Base-by-base conservation (phyloP, 306 rosid genomes). In the Fragaria vesca region DNA sequence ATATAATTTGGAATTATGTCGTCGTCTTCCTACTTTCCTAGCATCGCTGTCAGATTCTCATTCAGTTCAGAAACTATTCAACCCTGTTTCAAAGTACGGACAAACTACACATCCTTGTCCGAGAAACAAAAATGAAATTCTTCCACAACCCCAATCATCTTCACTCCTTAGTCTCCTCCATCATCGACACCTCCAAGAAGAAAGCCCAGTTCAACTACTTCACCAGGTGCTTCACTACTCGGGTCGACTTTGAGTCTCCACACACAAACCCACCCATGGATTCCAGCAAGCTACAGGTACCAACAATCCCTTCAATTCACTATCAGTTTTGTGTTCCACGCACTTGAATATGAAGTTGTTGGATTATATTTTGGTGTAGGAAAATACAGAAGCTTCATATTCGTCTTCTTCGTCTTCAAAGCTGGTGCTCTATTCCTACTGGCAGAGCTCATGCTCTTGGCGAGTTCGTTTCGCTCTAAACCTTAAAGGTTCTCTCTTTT, bases 391-490 rank as follows among this genome's bases (percentile, higher is more conserved):
- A 51, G 21, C 40, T 34, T 50, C 43, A 17, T 30, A 77, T 3
- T 63, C 78, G 8, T 42, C 45, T 42, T 42, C 45, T 42, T 42
- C 45, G 6, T 38, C 42, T 38, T 38, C 42, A 60, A 76, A 79
- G 40, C 69, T 76, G 28, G 66, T 81, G 50, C 80, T 85, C 61
- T 85, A 88, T 54, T 83, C 87, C 84, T 83, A 42, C 79, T 85
- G 83, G 79, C 76, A 81, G 46, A 88, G 91, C 81, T 88, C 89
- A 4, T 88, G 89, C 75, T 76, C 84, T 28, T 88, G 89, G 89
- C 89, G 89, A 52, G 84, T 83, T 45, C 87, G 86, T 55, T 88
- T 88, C 76, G 87, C 91, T 80, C 71, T 85, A 57, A 70, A 57
- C 67, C 89, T 83, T 58, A 88, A 85, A 81, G 91, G 89, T 83